Conservation (phyloP, 2,329 filamentous ascomycete species). For the Microascus cirrosus region DNA sequence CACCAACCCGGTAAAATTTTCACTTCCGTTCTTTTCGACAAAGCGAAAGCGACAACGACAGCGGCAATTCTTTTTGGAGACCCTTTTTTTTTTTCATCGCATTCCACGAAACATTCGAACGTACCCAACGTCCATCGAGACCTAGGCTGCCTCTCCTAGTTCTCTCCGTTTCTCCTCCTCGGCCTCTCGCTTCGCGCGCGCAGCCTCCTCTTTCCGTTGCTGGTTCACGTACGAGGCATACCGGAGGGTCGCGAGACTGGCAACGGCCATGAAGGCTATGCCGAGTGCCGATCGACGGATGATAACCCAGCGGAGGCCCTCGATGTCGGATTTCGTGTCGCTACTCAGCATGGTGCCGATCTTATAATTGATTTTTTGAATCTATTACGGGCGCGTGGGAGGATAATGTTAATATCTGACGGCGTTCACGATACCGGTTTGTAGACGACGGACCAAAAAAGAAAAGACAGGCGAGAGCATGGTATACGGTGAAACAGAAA, state of each 20-base stretch:
- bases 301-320: constrained; percentile 78
- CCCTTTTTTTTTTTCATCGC: not conserved
- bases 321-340: constrained; percentile 84
- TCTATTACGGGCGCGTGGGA: constrained; percentile 30
- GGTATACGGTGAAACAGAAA: not conserved
- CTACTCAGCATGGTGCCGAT: constrained; percentile 86
- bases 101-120: not conserved
- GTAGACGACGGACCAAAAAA: not conserved
- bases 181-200: constrained; percentile 14
- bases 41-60: not conserved
- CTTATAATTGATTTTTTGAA: constrained; percentile 92
- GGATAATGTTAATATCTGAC: not conserved
- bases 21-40: not conserved
- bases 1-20: not conserved
- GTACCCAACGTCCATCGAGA: not conserved
- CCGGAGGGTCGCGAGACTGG: constrained; percentile 47
- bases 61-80: not conserved
- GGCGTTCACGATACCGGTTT: not conserved
- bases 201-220: constrained; percentile 33
- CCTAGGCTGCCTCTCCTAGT: not conserved
- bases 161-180: constrained; percentile 28
- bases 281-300: constrained; percentile 53
- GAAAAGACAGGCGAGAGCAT: not conserved
- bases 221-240: constrained; percentile 47
- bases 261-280: constrained; percentile 54